Base-by-base conservation (phyloP, 192 early-diverging fungal genomes). In the Dissophora globulifera region DNA sequence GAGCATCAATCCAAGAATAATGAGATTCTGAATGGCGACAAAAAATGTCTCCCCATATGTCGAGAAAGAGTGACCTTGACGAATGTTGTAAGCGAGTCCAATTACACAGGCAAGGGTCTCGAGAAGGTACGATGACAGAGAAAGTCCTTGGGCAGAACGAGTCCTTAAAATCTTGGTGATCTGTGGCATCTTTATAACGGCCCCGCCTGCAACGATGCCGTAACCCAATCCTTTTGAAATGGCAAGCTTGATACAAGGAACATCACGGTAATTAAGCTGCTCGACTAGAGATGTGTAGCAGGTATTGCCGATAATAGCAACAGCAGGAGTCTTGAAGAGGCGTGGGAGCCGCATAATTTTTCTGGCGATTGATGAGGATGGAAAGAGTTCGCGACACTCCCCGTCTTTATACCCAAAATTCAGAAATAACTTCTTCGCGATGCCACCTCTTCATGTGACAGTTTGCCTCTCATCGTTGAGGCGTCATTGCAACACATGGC, bases 131-230 rank as follows among this genome's bases (percentile, higher is more conserved):
- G 90, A 88, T 15, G 84, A 71, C 56, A 96, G 83, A 11, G 92
- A 95, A 47, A 99, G 84, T 2, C 97, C 97, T 46, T 85, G 80
- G 15, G 89, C 90, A 26, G 92, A 93, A 50, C 80, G 57, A 35
- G 89, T 81, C 22, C 72, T 68, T 17, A 94, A 46, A 50, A 98
- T 96, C 61, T 96, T 99, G 72, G 94, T 74, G 32, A 99, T 96
- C 82, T 99, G 96, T 6, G 98, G 98, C 27, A 99, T 78, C 79
- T 99, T 99, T 55, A 98, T 87, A 32, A 98, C 88, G 32, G 92
- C 89, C 17, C 94, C 93, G 41, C 93, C 95, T 6, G 90, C 63
- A n/a, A 98, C 93, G 57, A 99, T 95, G n/a, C 94, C 95, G 22
- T 98, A 58, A 0, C 96, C 93, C 15, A 99, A 90, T 0, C 90